Conservation (phyloP, 2,329 filamentous ascomycete species). For the Penicillium aurantiogriseum region DNA sequence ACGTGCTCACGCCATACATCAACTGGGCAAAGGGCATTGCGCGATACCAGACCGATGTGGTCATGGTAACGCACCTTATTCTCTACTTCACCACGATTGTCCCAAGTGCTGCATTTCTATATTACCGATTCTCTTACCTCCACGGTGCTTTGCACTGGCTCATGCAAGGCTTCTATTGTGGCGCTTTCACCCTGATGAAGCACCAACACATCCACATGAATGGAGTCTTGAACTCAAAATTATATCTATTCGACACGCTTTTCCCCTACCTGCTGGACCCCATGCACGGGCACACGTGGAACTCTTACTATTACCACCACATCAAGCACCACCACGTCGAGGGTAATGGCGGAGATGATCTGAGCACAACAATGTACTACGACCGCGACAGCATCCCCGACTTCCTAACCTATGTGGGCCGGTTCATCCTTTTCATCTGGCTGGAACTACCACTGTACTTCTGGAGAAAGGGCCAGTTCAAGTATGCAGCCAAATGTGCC, state of each 20-base stretch:
- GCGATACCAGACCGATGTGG: slow-evolving; percentile 68
- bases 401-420: slow-evolving; percentile 69
- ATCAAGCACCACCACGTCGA: slow-evolving; percentile 85
- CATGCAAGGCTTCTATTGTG: slow-evolving; percentile 68
- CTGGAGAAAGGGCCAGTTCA: slow-evolving; percentile 57
- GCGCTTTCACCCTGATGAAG: slow-evolving; percentile 76
- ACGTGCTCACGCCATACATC: slow-evolving; percentile 61
- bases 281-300: slow-evolving; percentile 80
- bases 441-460: slow-evolving; percentile 75
- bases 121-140: slow-evolving; percentile 63
- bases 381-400: slow-evolving; percentile 66
- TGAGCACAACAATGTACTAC: slow-evolving; percentile 73
- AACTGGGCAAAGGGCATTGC: slow-evolving; percentile 56
- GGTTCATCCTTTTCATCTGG: slow-evolving; percentile 74
- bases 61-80: slow-evolving; percentile 74
- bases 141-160: slow-evolving; percentile 66
- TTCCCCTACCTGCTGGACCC: slow-evolving; percentile 76
- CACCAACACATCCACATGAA: slow-evolving; percentile 81
- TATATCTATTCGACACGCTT: slow-evolving; percentile 57
- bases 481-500: slow-evolving; percentile 55
- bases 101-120: slow-evolving; percentile 66
- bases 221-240: slow-evolving; percentile 61
- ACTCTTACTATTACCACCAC: slow-evolving; percentile 81
- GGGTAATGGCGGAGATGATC: slow-evolving; percentile 72
- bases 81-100: slow-evolving; percentile 69